phyloP scores from a whole-genome alignment of 805 yeast genomes.

The Metschnikowia koreensis region DNA sequence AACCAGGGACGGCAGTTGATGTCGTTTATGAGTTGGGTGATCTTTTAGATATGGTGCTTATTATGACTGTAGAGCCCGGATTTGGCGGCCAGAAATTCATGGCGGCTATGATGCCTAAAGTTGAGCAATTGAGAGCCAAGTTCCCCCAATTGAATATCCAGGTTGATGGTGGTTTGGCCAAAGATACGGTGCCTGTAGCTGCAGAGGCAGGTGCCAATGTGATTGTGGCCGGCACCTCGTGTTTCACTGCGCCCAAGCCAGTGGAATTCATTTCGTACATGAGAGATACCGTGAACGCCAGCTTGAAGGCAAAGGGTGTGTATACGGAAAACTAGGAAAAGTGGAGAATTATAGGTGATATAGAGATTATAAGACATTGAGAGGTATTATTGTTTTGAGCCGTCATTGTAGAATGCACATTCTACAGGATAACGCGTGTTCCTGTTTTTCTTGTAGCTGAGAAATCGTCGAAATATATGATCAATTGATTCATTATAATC shows the following conservation, averaged over 20 bases:
- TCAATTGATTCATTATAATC: too few species aligned
- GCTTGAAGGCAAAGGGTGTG: constrained; percentile 47
- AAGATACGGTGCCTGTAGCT: constrained; percentile 78
- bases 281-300: constrained; percentile 57
- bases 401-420: too few species aligned
- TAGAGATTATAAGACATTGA: neutral
- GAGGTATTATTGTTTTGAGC: too few species aligned
- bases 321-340: constrained; percentile 4
- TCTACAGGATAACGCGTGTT: too few species aligned
- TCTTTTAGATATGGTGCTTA: constrained; percentile 86
- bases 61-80: constrained; percentile 99
- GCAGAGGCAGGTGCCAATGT: constrained; percentile 98
- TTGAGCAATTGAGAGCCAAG: constrained; percentile 64
- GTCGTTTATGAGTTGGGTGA: constrained; percentile 74
- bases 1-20: constrained; percentile 89
- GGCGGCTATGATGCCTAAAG: constrained; percentile 96
- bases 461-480: too few species aligned
- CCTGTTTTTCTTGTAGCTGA: too few species aligned
- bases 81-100: constrained; percentile 98
- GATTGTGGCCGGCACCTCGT: constrained; percentile 95
- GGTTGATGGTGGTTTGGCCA: constrained; percentile 95
- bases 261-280: constrained; percentile 66
- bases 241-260: constrained; percentile 83
- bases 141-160: constrained; percentile 84
- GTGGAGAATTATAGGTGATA: neutral